phyloP scores from a whole-genome alignment of 106 monocot genomes.

The Allium fistulosum region DNA sequence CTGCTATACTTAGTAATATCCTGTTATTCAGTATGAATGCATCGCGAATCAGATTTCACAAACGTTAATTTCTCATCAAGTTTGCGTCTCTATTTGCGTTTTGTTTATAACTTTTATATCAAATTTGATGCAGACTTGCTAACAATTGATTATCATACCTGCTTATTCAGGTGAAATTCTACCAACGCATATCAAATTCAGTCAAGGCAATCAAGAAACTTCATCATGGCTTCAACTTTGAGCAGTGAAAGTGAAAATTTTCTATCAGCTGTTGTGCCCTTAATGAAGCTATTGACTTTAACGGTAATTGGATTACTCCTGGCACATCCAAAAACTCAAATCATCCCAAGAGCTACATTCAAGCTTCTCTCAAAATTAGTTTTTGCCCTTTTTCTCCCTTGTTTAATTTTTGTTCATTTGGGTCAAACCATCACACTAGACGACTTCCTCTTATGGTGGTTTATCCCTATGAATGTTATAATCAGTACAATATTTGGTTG shows the following conservation, averaged over 20 bases:
- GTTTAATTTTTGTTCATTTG: conserved; percentile 88
- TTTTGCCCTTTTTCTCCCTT: conserved; percentile 91
- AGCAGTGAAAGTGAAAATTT: conserved; percentile 4
- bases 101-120: too few relatives aligned
- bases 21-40: too few relatives aligned
- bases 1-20: too few relatives aligned
- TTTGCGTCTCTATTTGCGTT: too few relatives aligned
- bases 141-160: too few relatives aligned
- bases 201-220: background rate
- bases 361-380: conserved; percentile 88
- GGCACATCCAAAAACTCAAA: conserved; percentile 54
- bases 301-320: conserved; percentile 75
- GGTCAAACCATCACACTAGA: conserved; percentile 66
- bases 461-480: conserved; percentile 80
- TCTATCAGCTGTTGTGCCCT: conserved; percentile 58
- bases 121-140: too few relatives aligned
- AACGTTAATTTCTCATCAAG: too few relatives aligned
- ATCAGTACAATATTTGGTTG: conserved; percentile 68
- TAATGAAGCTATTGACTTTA: conserved; percentile 74
- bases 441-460: conserved; percentile 68
- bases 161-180: too few relatives aligned
- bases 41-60: too few relatives aligned
- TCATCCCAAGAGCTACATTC: conserved; percentile 81
- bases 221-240: background rate
- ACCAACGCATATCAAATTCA: too few relatives aligned